Evolutionary conservation across 1,284 basidiomycete genomes (phyloP).

Genomic region (Tilletia caries): DNA sequence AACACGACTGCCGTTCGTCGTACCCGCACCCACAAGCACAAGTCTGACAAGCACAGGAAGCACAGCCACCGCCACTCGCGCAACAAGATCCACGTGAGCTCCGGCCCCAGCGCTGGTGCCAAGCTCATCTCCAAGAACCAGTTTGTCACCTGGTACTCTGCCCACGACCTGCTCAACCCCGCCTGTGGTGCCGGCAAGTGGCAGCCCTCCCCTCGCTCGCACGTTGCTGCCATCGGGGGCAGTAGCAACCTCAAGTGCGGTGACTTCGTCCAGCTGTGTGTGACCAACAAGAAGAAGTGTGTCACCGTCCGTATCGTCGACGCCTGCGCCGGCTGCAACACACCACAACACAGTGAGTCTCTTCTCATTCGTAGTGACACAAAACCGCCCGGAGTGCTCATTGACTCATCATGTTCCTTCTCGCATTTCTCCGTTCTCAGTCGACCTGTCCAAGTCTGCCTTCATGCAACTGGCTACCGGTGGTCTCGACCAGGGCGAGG

Average conservation of each 20-base stretch:
- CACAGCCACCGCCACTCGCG: background rate
- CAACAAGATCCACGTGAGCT: background rate
- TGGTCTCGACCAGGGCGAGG: constrained; percentile 38
- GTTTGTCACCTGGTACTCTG: constrained; percentile 48
- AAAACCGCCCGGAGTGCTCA: background rate
- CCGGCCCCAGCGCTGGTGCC: background rate
- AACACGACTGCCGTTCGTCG: constrained; percentile 25
- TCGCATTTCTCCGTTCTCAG: background rate
- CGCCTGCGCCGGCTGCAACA: constrained; percentile 44
- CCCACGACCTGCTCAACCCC: constrained; percentile 43
- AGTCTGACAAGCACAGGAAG: background rate
- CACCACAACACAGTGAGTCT: constrained; percentile 22
- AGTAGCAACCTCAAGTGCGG: constrained; percentile 40
- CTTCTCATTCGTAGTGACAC: background rate
- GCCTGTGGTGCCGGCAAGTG: constrained; percentile 44
- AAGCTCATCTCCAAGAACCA: constrained; percentile 25
- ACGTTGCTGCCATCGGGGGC: constrained; percentile 47
- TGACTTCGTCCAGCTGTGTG: constrained; percentile 35
- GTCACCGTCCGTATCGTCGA: constrained; percentile 46
- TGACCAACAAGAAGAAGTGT: background rate
- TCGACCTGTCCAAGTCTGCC: constrained; percentile 48
- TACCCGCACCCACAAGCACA: constrained; percentile 27
- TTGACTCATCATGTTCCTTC: background rate
- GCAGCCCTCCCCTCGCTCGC: constrained; percentile 34
- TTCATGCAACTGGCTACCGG: constrained; percentile 44